Evolutionary conservation across 2,329 filamentous ascomycete genomes (phyloP).

Genomic region (Aschersonia sp.): DNA sequence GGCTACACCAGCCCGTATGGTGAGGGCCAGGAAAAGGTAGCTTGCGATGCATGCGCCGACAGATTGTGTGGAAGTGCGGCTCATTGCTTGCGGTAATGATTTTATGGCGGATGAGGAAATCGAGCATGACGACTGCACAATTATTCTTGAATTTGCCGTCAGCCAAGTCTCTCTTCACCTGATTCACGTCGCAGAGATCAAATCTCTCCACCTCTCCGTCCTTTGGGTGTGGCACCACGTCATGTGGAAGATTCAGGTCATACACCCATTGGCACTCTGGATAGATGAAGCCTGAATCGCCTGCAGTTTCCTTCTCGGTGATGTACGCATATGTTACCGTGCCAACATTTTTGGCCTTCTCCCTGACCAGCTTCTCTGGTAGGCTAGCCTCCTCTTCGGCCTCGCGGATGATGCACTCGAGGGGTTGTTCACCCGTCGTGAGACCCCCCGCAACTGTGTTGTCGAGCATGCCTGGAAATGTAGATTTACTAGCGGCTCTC

Average conservation of each 20-base stretch:
- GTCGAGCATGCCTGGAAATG: conserved; percentile 84
- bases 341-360: conserved; percentile 43
- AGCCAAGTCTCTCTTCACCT: conserved; percentile 56
- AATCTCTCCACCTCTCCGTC: conserved; percentile 88
- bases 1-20: conserved; percentile 18
- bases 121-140: conserved; percentile 68
- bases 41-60: conserved; percentile 58
- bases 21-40: conserved; percentile 67
- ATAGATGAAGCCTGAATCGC: conserved; percentile 69
- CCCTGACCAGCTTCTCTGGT: conserved; percentile 52
- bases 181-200: conserved; percentile 59
- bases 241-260: conserved; percentile 62
- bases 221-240: conserved; percentile 57
- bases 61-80: conserved; percentile 61
- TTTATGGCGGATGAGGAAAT: conserved; percentile 81
- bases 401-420: conserved; percentile 75
- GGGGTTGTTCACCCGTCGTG: conserved; percentile 63
- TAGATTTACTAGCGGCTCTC: conserved; percentile 63
- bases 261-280: conserved; percentile 89
- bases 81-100: conserved; percentile 70
- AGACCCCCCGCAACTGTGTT: conserved; percentile 80
- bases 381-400: conserved; percentile 80
- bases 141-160: conserved; percentile 83
- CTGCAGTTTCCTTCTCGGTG: conserved; percentile 59
- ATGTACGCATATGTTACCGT: conserved; percentile 77